A percentile compares a stretch with the other conserved stretches of the same genome.
Conservation (phyloP, 108 stramenopile genomes). For the Nitzschia sp. region DNA sequence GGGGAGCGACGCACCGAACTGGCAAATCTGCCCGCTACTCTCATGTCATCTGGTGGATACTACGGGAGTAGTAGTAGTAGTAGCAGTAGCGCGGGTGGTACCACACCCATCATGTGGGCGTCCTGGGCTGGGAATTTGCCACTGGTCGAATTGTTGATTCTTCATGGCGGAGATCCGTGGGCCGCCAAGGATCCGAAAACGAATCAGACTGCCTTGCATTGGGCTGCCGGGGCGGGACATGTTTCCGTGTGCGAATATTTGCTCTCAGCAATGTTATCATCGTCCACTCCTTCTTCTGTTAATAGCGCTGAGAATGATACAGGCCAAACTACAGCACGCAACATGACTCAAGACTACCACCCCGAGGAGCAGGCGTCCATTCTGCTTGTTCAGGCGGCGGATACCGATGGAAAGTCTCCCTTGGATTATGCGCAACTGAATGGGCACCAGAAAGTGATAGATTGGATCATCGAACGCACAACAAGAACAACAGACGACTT, state of each 20-base stretch:
- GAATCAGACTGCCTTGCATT: conserved; percentile 14
- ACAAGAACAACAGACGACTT: too few relatives aligned
- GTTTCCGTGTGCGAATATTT: conserved; percentile 6
- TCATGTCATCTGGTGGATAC: neutral
- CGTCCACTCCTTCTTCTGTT: too few relatives aligned
- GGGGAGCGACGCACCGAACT: conserved; percentile 9
- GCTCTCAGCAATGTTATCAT: neutral
- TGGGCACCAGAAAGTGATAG: neutral
- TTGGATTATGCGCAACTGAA: neutral
- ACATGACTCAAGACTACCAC: neutral
- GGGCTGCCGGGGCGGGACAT: conserved; percentile 4
- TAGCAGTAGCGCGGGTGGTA: neutral
- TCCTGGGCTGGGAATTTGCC: conserved; percentile 29
- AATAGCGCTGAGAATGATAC: neutral
- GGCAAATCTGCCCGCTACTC: conserved; percentile 14
- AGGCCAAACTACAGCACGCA: too few relatives aligned
- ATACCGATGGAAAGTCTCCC: neutral
- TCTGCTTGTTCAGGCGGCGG: neutral
- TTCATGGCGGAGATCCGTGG: conserved; percentile 20
- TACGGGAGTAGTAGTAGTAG: too few relatives aligned
- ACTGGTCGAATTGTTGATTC: conserved; percentile 31
- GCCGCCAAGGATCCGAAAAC: neutral
- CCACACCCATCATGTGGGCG: conserved; percentile 38
- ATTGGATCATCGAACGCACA: too few relatives aligned
- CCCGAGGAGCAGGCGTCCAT: neutral